Conservation (phyloP, 495 filamentous ascomycete species). For the Tricharina praecox region DNA sequence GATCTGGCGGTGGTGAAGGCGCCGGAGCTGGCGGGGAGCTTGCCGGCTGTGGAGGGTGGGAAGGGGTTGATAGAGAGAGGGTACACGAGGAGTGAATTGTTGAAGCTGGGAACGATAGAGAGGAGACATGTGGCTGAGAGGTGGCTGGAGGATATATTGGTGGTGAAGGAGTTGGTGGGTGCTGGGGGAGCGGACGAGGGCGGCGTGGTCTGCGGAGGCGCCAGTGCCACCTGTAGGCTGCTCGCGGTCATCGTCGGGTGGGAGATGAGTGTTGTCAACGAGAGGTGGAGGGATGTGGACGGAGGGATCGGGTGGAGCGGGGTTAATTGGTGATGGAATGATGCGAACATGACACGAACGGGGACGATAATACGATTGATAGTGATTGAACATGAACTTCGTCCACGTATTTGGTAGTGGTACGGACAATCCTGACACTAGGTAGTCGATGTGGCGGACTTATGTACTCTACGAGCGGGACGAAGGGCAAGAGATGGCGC, state of each 20-base stretch:
- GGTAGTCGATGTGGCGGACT: no score
- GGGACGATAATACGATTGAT: no score
- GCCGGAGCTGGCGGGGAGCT: constrained; percentile 35
- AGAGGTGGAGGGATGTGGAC: constrained; percentile 57
- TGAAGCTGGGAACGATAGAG: background rate
- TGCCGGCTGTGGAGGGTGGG: constrained; percentile 42
- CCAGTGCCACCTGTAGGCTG: constrained; percentile 46
- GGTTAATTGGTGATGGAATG: constrained; percentile 30
- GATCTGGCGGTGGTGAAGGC: constrained; percentile 48
- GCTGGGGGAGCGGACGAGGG: background rate
- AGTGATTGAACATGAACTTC: no score
- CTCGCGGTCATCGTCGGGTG: constrained; percentile 67
- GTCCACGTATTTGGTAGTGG: no score
- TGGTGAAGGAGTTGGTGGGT: constrained; percentile 34
- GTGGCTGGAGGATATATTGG: constrained; percentile 56
- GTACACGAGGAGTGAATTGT: constrained; percentile 8
- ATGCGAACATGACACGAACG: no score
- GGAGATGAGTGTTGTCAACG: constrained; percentile 41
- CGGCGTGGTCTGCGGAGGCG: constrained; percentile 19
- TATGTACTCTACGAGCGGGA: no score
- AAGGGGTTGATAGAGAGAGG: constrained; percentile 46
- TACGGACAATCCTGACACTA: no score
- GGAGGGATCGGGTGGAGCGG: constrained; percentile 44
- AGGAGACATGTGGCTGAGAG: constrained; percentile 47
- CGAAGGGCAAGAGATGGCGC: no score